These are phyloP conservation scores for Mimosa pudica DNA, from an alignment of 306 rosid genomes.

Conservation along the genomic window DNA sequence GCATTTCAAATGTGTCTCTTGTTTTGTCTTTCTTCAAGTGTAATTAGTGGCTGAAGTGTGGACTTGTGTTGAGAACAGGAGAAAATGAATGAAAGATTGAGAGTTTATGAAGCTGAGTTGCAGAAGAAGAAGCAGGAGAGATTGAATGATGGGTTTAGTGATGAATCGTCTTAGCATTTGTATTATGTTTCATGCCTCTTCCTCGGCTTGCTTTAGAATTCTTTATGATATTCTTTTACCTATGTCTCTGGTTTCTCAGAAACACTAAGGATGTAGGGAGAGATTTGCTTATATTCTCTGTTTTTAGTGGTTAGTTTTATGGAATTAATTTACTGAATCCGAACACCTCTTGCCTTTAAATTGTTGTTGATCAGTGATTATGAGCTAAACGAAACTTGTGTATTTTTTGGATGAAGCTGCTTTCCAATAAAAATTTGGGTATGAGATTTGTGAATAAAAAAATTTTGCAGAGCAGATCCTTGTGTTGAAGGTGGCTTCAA, in stretches of 20 bases:
- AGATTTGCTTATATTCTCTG: neutral
- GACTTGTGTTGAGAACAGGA: slow-evolving; percentile 49
- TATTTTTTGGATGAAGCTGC: neutral
- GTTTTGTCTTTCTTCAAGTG: neutral
- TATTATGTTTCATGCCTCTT: neutral
- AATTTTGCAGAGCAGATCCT: neutral
- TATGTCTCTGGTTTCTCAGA: neutral
- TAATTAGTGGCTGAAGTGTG: slow-evolving; percentile 2
- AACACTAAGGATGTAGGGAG: neutral
- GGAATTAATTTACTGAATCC: neutral
- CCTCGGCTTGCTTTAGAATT: neutral
- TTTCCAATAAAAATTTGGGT: neutral
- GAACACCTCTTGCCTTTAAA: neutral
- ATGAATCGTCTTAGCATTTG: slow-evolving; percentile 55
- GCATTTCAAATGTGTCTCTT: slow-evolving; percentile 17
- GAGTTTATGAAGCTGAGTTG: slow-evolving; percentile 65
- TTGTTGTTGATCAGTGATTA: neutral
- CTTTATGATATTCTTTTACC: neutral
- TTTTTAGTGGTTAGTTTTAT: neutral
- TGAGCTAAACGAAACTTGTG: neutral
- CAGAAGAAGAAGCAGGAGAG: slow-evolving; percentile 58
- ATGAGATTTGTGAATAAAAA: neutral
- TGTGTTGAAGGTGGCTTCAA: neutral
- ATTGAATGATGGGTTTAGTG: slow-evolving; percentile 56
- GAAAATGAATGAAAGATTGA: slow-evolving; percentile 69